Evolutionary conservation across 257 asterid genomes (phyloP).

Genomic region (Solanum microdontum): DNA sequence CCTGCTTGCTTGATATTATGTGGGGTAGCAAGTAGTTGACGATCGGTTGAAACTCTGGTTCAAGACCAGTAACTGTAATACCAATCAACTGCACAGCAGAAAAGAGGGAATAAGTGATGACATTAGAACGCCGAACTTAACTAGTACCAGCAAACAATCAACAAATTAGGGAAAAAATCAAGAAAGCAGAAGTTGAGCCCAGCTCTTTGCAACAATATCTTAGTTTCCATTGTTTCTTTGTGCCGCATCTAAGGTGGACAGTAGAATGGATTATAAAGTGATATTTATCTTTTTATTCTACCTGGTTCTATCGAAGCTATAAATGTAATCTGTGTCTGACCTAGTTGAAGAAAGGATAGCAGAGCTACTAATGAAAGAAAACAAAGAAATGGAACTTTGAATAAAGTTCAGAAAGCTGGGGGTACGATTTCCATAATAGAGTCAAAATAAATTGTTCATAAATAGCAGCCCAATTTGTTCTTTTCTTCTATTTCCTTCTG

Average conservation of each 20-base stretch:
- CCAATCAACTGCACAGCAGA: slow-evolving; percentile 69
- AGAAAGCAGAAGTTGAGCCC: neutral
- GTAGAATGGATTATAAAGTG: neutral
- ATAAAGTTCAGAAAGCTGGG: neutral
- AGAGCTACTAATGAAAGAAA: neutral
- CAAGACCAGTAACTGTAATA: slow-evolving; percentile 71
- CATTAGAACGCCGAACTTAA: neutral
- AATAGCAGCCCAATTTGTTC: neutral
- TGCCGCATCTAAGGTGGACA: neutral
- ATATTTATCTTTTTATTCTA: neutral
- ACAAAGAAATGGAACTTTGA: neutral
- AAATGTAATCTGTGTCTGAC: neutral
- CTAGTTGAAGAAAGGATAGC: neutral
- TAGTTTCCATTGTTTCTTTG: neutral
- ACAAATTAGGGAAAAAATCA: neutral
- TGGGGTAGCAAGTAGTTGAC: slow-evolving; percentile 67
- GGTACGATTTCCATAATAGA: neutral
- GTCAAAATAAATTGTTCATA: neutral
- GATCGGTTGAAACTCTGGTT: slow-evolving; percentile 87
- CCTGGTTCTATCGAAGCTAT: neutral
- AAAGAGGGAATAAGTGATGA: neutral
- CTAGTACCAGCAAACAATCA: neutral
- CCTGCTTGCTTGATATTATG: slow-evolving; percentile 77
- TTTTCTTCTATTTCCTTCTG: neutral
- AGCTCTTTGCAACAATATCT: neutral